These are phyloP conservation scores for Nidularia pulvinata DNA, from an alignment of 768 basidiomycete species.

Conservation along the genomic window DNA sequence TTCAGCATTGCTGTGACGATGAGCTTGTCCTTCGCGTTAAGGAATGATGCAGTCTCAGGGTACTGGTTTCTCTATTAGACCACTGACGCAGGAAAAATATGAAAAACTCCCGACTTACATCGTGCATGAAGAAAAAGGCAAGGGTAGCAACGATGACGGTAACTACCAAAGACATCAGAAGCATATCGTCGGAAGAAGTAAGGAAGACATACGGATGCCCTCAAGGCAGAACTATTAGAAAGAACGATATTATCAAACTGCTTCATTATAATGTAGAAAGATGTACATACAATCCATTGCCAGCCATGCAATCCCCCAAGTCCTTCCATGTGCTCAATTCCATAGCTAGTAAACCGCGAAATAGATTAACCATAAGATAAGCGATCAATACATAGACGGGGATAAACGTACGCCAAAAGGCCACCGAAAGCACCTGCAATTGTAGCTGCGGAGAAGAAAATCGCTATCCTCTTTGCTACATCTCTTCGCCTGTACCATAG, in stretches of 20 bases:
- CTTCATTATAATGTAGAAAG: background rate
- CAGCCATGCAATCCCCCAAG: conserved; percentile 36
- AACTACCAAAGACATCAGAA: conserved; percentile 2
- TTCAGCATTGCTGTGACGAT: conserved; percentile 37
- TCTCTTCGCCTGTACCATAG: conserved; percentile 63
- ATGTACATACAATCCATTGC: conserved; percentile 45
- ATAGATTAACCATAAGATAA: conserved; percentile 12
- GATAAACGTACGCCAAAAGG: conserved; percentile 38
- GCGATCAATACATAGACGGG: background rate
- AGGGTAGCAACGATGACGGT: conserved; percentile 38
- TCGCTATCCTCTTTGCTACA: conserved; percentile 54
- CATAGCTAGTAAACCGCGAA: conserved; percentile 29
- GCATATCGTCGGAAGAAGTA: too few species aligned
- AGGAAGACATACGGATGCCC: conserved; percentile 20
- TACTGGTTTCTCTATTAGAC: conserved; percentile 26
- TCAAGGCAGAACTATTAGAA: conserved; percentile 41
- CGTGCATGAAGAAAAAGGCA: conserved; percentile 54
- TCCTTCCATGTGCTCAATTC: conserved; percentile 43
- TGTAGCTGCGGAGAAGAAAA: conserved; percentile 67
- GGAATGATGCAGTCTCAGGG: conserved; percentile 58
- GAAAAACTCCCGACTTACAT: conserved; percentile 27
- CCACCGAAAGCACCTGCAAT: conserved; percentile 52
- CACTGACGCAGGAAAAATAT: background rate
- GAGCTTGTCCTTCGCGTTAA: conserved; percentile 40
- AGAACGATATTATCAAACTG: background rate